A percentile compares a stretch with the other conserved stretches of the same genome.
Conservation (phyloP, 768 basidiomycete species). For the Phlegmacium glaucopus region DNA sequence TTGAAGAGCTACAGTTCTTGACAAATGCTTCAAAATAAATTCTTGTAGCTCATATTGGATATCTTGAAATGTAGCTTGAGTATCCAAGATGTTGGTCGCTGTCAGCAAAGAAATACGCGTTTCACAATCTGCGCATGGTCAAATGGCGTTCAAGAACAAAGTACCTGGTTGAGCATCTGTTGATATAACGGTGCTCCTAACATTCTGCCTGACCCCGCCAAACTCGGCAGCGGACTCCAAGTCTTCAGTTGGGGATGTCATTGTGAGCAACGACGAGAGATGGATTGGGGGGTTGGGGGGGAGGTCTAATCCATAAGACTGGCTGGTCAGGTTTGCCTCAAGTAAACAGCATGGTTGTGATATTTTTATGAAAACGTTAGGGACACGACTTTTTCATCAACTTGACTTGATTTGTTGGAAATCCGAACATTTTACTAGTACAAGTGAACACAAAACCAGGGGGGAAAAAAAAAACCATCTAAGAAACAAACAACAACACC, state of each 20-base stretch:
- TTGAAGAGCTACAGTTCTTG: conserved; percentile 16
- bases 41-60: conserved; percentile 20
- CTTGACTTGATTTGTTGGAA: no score
- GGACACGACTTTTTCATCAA: no score
- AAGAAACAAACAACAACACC: no score
- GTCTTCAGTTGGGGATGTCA: conserved; percentile 14
- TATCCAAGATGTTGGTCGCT: conserved; percentile 9
- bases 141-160: not conserved
- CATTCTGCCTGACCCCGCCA: conserved; percentile 20
- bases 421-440: no score
- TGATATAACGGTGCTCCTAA: conserved; percentile 11
- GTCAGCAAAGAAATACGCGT: not conserved
- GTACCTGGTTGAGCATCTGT: conserved; percentile 16
- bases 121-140: not conserved
- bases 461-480: no score
- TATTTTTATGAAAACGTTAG: no score
- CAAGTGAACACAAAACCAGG: no score
- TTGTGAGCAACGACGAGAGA: not conserved
- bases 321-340: no score
- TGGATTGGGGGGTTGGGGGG: not conserved
- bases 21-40: conserved; percentile 17
- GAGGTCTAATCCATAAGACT: not conserved
- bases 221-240: conserved; percentile 16
- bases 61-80: conserved; percentile 16
- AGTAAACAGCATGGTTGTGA: no score